Evolutionary conservation across 1,284 basidiomycete genomes (phyloP).

Genomic region (Microbotryum saponariae): DNA sequence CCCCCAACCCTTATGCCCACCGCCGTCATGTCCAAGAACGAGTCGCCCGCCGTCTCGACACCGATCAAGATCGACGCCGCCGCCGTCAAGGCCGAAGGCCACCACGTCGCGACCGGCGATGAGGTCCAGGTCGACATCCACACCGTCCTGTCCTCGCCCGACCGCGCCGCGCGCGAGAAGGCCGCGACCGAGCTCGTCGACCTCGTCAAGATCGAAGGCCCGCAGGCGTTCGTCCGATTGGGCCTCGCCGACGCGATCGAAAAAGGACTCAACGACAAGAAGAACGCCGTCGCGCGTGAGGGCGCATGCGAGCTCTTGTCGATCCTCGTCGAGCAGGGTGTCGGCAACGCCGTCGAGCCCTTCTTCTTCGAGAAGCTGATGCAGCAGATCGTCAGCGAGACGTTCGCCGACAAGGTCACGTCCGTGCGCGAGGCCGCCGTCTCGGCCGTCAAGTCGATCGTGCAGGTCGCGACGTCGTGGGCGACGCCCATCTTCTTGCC

Average conservation of each 20-base stretch:
- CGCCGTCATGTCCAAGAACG: slow-evolving; percentile 13
- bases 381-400: slow-evolving; percentile 77
- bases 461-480: slow-evolving; percentile 84
- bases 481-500: slow-evolving; percentile 77
- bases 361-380: slow-evolving; percentile 68
- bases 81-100: slow-evolving; percentile 27
- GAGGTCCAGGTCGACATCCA: slow-evolving; percentile 43
- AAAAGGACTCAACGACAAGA: slow-evolving; percentile 52
- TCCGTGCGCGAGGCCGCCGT: slow-evolving; percentile 75
- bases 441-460: slow-evolving; percentile 72
- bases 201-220: slow-evolving; percentile 55
- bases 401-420: slow-evolving; percentile 87
- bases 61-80: slow-evolving; percentile 23
- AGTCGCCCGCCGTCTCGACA: slow-evolving; percentile 20
- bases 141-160: slow-evolving; percentile 39
- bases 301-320: slow-evolving; percentile 67
- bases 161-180: slow-evolving; percentile 37
- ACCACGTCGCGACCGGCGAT: slow-evolving; percentile 28
- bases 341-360: slow-evolving; percentile 81
- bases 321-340: slow-evolving; percentile 63
- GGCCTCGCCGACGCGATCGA: slow-evolving; percentile 64
- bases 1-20: slow-evolving; percentile 16
- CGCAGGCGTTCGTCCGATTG: slow-evolving; percentile 65
- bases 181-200: slow-evolving; percentile 45
- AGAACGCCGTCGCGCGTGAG: slow-evolving; percentile 65